Evolutionary conservation across 202 grass and related monocot species (phyloP).

Genomic region (Carex sylvatica): DNA sequence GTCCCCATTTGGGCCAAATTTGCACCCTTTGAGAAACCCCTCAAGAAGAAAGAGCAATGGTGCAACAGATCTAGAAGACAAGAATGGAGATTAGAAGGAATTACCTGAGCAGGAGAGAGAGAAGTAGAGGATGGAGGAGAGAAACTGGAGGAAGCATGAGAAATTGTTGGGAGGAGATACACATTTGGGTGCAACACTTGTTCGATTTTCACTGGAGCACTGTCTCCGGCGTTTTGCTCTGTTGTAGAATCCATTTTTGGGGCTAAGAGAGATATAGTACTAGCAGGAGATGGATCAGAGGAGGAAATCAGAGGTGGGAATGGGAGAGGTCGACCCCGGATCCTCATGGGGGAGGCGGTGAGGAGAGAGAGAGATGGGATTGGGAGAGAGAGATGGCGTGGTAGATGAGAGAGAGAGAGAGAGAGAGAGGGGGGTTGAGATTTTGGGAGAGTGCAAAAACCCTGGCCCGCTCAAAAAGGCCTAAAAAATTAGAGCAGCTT

Average conservation of each 20-base stretch:
- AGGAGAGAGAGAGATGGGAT: slow-evolving; percentile 22
- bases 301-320: slow-evolving; percentile 13
- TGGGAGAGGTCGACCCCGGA: slow-evolving; percentile 50
- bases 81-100: neutral
- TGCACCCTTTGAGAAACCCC: slow-evolving; percentile 39
- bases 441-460: slow-evolving; percentile 38
- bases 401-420: neutral
- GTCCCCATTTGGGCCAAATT: slow-evolving; percentile 29
- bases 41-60: neutral
- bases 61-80: neutral
- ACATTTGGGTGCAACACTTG: slow-evolving; percentile 35
- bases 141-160: slow-evolving; percentile 1
- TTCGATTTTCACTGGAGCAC: neutral
- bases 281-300: slow-evolving; percentile 46
- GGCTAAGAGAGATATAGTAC: neutral
- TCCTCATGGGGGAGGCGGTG: slow-evolving; percentile 50
- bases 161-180: slow-evolving; percentile 26
- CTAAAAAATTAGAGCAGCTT: slow-evolving; percentile 8
- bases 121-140: neutral
- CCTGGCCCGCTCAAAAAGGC: slow-evolving; percentile 27
- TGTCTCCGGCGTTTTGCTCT: neutral
- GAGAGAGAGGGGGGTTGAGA: neutral
- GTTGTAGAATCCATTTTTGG: slow-evolving; percentile 1
- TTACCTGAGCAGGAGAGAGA: slow-evolving; percentile 21
- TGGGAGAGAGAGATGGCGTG: slow-evolving; percentile 26